Evolutionary conservation across 1,284 basidiomycete genomes (phyloP).

Genomic region (Boletellus deceptivus): DNA sequence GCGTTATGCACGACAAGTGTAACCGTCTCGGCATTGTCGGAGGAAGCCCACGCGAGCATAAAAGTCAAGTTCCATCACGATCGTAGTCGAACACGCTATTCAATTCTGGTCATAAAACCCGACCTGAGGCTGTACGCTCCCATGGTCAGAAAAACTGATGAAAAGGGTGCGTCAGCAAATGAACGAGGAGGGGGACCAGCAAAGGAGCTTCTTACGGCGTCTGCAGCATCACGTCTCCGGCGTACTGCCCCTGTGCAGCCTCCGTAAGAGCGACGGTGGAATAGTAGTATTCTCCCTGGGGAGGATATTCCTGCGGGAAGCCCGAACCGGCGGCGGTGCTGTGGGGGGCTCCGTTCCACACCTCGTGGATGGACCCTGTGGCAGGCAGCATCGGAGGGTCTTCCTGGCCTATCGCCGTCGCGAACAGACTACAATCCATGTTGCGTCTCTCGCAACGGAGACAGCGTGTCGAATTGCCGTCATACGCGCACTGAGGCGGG

Average conservation of each 20-base stretch:
- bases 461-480: slow-evolving; percentile 14
- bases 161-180: slow-evolving; percentile 6
- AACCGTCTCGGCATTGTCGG: slow-evolving; percentile 2
- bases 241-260: slow-evolving; percentile 8
- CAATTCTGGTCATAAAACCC: slow-evolving; percentile 5
- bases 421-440: slow-evolving; percentile 23
- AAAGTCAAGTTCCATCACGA: slow-evolving; percentile 11
- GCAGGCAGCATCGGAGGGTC: slow-evolving; percentile 1
- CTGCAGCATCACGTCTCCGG: slow-evolving; percentile 6
- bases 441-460: slow-evolving; percentile 17
- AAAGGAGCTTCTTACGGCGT: slow-evolving; percentile 10
- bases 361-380: slow-evolving; percentile 2
- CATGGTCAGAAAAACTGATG: slow-evolving; percentile 7
- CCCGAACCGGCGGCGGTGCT: slow-evolving; percentile 6
- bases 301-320: slow-evolving; percentile 1
- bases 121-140: slow-evolving; percentile 12
- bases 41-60: slow-evolving; percentile 3
- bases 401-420: slow-evolving; percentile 5
- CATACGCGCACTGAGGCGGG: slow-evolving; percentile 28
- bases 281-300: slow-evolving; percentile 4
- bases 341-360: slow-evolving; percentile 16
- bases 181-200: not conserved
- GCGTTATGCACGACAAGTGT: slow-evolving; percentile 11
- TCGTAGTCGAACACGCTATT: slow-evolving; percentile 6
- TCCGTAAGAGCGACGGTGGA: not conserved